phyloP scores from a whole-genome alignment of 192 early-diverging fungal genomes.

The Entophlyctis helioformis region DNA sequence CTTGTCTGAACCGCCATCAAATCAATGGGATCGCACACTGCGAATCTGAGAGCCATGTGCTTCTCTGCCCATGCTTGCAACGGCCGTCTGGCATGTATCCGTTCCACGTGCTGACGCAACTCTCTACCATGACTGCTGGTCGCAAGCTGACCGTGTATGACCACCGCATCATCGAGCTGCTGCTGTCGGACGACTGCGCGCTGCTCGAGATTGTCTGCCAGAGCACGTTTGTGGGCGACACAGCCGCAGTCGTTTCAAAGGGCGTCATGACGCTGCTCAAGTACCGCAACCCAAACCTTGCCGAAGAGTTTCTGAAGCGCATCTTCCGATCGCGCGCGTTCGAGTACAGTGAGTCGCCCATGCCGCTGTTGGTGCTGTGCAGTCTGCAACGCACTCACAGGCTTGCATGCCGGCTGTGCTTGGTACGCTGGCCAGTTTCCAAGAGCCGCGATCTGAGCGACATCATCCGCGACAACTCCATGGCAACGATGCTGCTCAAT shows the following conservation, averaged over 20 bases:
- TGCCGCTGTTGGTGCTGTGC: too few species aligned
- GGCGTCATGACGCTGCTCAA: conserved; percentile 22
- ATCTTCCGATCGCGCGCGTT: conserved; percentile 20
- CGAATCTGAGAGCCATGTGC: too few species aligned
- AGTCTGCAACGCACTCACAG: too few species aligned
- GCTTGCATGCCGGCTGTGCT: too few species aligned
- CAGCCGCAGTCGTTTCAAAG: conserved; percentile 20
- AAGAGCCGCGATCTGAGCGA: conserved; percentile 25
- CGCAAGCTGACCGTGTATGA: too few species aligned
- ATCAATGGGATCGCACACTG: too few species aligned
- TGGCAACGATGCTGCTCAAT: conserved; percentile 31
- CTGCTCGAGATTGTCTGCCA: conserved; percentile 27
- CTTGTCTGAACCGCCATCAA: too few species aligned
- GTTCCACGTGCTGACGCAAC: too few species aligned
- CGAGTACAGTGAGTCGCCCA: conserved; percentile 18
- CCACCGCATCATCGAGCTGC: conserved; percentile 6
- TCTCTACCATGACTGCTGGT: too few species aligned
- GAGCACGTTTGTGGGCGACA: conserved; percentile 22
- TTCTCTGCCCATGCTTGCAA: too few species aligned
- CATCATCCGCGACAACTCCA: conserved; percentile 36
- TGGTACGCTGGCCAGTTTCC: too few species aligned
- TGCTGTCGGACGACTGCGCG: conserved; percentile 17
- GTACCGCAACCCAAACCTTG: conserved; percentile 5
- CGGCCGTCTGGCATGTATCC: too few species aligned
- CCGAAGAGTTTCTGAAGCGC: conserved; percentile 26